These are phyloP conservation scores for Gamsiella multidivaricata DNA, from an alignment of 192 early-diverging fungal species.

Conservation along the genomic window DNA sequence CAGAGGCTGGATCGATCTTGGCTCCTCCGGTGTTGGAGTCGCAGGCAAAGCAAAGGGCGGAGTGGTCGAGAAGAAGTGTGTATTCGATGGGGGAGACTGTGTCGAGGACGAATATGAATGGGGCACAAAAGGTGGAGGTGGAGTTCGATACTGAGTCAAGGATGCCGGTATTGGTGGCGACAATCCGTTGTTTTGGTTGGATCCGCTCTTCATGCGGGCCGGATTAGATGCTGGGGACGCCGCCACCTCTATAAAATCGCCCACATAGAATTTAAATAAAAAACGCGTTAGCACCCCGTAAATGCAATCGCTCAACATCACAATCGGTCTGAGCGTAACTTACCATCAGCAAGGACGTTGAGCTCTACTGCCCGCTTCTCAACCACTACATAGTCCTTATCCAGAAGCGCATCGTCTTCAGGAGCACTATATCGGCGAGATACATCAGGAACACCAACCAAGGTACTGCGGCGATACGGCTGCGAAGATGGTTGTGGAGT, in stretches of 20 bases:
- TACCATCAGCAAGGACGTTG: slow-evolving; percentile 82
- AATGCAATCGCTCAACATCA: not conserved
- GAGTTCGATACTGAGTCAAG: slow-evolving; percentile 39
- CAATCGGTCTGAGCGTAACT: slow-evolving; percentile 39
- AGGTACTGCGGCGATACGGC: slow-evolving; percentile 35
- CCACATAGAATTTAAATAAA: not conserved
- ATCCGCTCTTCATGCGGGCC: slow-evolving; percentile 11
- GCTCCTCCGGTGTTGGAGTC: slow-evolving; percentile 24
- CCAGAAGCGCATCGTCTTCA: slow-evolving; percentile 66
- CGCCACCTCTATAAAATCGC: slow-evolving; percentile 35
- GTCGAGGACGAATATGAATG: slow-evolving; percentile 18
- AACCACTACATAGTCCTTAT: slow-evolving; percentile 81
- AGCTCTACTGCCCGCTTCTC: slow-evolving; percentile 78
- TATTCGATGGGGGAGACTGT: slow-evolving; percentile 25
- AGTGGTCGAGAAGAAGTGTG: slow-evolving; percentile 47
- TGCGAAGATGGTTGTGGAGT: slow-evolving; percentile 33
- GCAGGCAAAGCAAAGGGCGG: slow-evolving; percentile 57
- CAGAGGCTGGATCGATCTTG: slow-evolving; percentile 5
- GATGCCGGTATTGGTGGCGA: slow-evolving; percentile 48
- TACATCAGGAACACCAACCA: slow-evolving; percentile 37
- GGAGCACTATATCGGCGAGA: slow-evolving; percentile 40
- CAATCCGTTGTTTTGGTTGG: slow-evolving; percentile 17
- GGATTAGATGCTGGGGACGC: slow-evolving; percentile 29
- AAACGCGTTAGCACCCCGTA: not conserved
- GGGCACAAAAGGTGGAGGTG: slow-evolving; percentile 44